A percentile compares a stretch with the other conserved stretches of the same genome.
Evolutionary conservation across 2,329 filamentous ascomycete species (phyloP).

Genomic region (Bimuria novae-zelandiae): DNA sequence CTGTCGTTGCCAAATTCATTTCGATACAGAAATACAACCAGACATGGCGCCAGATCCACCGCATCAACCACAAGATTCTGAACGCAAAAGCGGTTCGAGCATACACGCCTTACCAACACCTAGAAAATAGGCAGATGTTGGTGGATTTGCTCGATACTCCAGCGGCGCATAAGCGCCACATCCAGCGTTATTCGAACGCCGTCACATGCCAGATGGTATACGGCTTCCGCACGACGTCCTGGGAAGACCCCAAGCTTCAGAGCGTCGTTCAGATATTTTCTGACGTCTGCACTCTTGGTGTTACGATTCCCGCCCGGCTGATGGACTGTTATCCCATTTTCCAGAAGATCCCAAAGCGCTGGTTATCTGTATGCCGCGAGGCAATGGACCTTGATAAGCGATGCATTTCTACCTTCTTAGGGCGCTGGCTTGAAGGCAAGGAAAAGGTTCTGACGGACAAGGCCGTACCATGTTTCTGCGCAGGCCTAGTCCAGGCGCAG

Average conservation of each 20-base stretch:
- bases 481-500: constrained; percentile 27
- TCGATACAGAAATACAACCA: constrained; percentile 23
- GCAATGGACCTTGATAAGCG: no score
- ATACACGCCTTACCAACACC: constrained; percentile 56
- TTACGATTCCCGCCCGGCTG: no score
- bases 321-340: no score
- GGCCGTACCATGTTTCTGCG: constrained; percentile 35
- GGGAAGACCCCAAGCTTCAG: constrained; percentile 18
- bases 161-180: constrained; percentile 48
- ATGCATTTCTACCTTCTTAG: no score
- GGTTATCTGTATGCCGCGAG: no score
- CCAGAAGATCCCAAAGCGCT: no score
- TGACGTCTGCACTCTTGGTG: no score
- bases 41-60: constrained; percentile 23
- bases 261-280: constrained; percentile 16
- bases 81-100: constrained; percentile 18
- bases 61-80: constrained; percentile 19
- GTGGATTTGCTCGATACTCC: constrained; percentile 53
- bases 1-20: no score
- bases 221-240: constrained; percentile 41
- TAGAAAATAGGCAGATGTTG: constrained; percentile 61
- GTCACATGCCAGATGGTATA: constrained; percentile 57
- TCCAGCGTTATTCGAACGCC: constrained; percentile 56
- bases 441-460: background rate
- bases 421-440: no score